Percentiles rank a stretch among this genome's conserved stretches.
Conservation (phyloP, 2,329 filamentous ascomycete genomes). For the Hypoxylon sp. region DNA sequence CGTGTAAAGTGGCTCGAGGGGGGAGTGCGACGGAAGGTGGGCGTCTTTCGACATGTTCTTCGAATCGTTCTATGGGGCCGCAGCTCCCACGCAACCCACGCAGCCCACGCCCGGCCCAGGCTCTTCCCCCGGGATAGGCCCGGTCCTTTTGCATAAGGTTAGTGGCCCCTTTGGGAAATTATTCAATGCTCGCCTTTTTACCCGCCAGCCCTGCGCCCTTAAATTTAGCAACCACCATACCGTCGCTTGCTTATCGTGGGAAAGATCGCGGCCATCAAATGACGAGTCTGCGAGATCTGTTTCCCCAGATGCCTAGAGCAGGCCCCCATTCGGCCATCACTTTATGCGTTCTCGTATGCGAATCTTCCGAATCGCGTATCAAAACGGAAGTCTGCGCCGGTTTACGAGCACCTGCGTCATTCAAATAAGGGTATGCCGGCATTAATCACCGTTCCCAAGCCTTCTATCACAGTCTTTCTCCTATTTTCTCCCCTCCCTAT, state of each 20-base stretch:
- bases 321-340: constrained; percentile 33
- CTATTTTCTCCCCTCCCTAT: neutral
- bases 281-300: constrained; percentile 37
- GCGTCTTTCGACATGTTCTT: constrained; percentile 48
- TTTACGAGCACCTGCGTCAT: constrained; percentile 1
- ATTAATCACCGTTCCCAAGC: constrained; percentile 20
- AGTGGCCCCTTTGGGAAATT: constrained; percentile 55
- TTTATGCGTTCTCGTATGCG: constrained; percentile 21
- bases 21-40: constrained; percentile 7
- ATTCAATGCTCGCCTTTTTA: constrained; percentile 49
- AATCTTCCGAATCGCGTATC: neutral
- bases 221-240: constrained; percentile 47
- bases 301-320: constrained; percentile 34
- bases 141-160: constrained; percentile 53
- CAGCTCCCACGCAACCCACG: constrained; percentile 4
- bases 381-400: constrained; percentile 22
- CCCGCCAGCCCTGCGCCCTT: constrained; percentile 44
- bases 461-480: constrained; percentile 10
- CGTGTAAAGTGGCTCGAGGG: constrained; percentile 27
- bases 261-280: constrained; percentile 41
- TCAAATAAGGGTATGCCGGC: constrained; percentile 1
- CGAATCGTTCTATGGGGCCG: constrained; percentile 52
- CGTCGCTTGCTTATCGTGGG: constrained; percentile 43
- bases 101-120: constrained; percentile 34
- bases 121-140: constrained; percentile 40